phyloP scores from a whole-genome alignment of 2,329 filamentous ascomycete genomes.

The Paracoccidioides lutzii region DNA sequence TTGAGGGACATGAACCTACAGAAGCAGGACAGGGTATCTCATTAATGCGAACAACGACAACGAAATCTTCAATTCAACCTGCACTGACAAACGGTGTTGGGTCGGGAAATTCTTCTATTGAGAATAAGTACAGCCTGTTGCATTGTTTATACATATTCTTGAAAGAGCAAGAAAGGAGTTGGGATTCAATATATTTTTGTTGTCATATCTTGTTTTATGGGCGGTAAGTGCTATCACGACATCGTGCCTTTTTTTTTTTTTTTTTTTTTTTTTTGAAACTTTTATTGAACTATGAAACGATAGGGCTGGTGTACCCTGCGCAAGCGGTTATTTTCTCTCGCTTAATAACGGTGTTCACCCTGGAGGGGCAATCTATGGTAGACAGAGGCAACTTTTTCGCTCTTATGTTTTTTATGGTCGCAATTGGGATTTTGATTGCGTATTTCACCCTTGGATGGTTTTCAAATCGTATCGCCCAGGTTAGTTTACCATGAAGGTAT shows the following conservation, averaged over 20 bases:
- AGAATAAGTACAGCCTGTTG: not conserved
- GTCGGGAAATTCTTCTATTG: not conserved
- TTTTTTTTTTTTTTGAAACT: conserved; percentile 23
- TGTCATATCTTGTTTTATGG: not conserved
- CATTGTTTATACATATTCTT: conserved; percentile 2
- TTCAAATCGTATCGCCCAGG: conserved; percentile 17
- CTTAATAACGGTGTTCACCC: conserved; percentile 16
- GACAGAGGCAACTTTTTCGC: conserved; percentile 32
- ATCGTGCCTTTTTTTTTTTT: not conserved
- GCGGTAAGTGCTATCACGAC: not conserved
- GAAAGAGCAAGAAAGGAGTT: conserved; percentile 2
- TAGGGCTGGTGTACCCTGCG: conserved; percentile 34
- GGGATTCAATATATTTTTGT: conserved; percentile 1
- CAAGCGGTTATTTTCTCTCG: conserved; percentile 31
- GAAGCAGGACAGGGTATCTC: not conserved
- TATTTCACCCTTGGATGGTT: conserved; percentile 23
- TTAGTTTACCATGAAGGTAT: not conserved
- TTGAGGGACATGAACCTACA: conserved; percentile 9
- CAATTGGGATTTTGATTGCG: conserved; percentile 25
- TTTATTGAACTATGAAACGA: not conserved
- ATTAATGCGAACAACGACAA: conserved; percentile 2
- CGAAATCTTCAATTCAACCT: conserved; percentile 2
- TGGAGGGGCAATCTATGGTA: conserved; percentile 10
- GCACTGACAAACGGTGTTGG: not conserved
- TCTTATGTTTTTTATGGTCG: conserved; percentile 36